Base-by-base conservation (phyloP, 352 stramenopile genomes). In the Globisporangium megalacanthum region DNA sequence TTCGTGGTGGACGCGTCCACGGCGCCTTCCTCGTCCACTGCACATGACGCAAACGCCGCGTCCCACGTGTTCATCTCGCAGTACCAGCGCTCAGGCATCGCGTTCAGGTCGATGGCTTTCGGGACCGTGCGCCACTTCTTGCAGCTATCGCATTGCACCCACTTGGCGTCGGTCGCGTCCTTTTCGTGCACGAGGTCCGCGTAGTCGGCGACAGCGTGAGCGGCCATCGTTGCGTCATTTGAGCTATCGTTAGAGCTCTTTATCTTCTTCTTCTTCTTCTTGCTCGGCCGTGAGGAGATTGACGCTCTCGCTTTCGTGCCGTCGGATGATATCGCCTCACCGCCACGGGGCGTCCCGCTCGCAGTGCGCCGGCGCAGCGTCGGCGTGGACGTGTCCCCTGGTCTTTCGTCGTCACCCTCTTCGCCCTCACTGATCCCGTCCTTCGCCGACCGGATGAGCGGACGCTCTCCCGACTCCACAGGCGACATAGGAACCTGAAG, bases 81-180 rank as follows among this genome's bases (percentile, higher is more conserved):
- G 62, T 97, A 98, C 96, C 96, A 99, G 53, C 88, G 76, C 35
- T 98, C 90, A 10, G 95, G 94, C 68, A 99, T 92, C 15, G 72
- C 73, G 29, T 97, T 77, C 48, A 94, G 62, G 61, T 98, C 83
- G 19, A 98, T 81, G 36, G 79, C 68, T 52, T 79, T 85, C 5
- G 95, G 88, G 14, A 99, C 80, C 14, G 93, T 95, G 42, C 96
- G 89, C 96, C 96, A 99, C 65, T 98, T 98, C 37, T 88, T 83
- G 75, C 96, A 99, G 36, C 73, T 77, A 53, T 99, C 96, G 58
- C 96, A 99, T 67, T 98, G 94, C 0, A 98, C 96, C 96, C 96
- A 99, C 56, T 92, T 92, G 4, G 80, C 77, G 53, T 96, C 83
- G 3, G 19, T 48, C 42, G 42, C 42, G 11, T 81, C 79, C 11